Conservation (phyloP, 306 rosid genomes). For the Lagenaria siceraria region DNA sequence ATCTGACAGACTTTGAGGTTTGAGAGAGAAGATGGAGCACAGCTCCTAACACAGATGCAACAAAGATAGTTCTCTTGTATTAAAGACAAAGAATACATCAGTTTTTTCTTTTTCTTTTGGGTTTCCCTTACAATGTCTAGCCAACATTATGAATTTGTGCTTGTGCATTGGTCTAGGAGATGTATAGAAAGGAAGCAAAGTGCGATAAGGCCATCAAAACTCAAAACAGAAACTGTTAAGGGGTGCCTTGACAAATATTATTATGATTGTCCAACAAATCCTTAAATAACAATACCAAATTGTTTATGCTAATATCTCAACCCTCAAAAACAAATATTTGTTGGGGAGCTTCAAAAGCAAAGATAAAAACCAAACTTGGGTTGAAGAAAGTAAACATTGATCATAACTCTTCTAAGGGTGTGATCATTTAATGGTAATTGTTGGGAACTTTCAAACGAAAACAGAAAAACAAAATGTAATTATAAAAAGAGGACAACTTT, state of each 20-base stretch:
- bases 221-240: background rate
- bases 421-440: background rate
- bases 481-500: background rate
- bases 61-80: background rate
- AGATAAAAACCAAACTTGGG: background rate
- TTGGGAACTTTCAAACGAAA: background rate
- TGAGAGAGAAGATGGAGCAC: background rate
- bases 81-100: background rate
- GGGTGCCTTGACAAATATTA: background rate
- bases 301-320: background rate
- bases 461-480: background rate
- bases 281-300: background rate
- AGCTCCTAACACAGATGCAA: background rate
- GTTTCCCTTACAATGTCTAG: background rate
- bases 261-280: background rate
- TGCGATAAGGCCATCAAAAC: background rate
- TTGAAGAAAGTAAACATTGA: background rate
- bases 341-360: background rate
- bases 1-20: background rate
- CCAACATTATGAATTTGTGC: background rate
- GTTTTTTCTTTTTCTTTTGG: too few relatives aligned
- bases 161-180: background rate
- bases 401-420: background rate
- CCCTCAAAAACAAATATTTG: background rate
- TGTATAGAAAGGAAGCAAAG: background rate